Base-by-base conservation (phyloP, 148 eudicot genomes). In the Silene latifolia region DNA sequence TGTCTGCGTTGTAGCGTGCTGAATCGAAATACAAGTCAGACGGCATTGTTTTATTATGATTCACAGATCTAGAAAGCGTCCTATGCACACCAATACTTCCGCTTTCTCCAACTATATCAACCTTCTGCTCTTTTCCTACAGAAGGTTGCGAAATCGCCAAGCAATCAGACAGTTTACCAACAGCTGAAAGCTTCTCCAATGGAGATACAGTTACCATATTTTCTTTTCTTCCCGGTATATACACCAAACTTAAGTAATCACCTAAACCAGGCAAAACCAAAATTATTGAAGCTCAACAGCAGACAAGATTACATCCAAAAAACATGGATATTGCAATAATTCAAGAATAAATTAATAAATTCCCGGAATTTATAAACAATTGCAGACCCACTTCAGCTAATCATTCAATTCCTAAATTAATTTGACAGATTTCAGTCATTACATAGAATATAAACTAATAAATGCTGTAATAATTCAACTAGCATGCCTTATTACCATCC, bases 161-260 rank as follows among this genome's bases (percentile, higher is more conserved):
- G 76, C 87, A 73, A 79, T 85, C 80, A 42, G 85, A 85, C 76
- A 76, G 54, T 47, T 81, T 80, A 74, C 77, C 84, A 68, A 74
- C 69, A 4, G 82, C 74, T 15, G 83, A 78, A 81, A 77, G 72
- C 72, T 82, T 82, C 69, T 80, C 87, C 86, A 87, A 72, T n/a
- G 84, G 57, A 63, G 89, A 76, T 74, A 82, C 39, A 29, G 78
- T 80, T 72, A 82, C 85, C 87, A 85, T 85, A 74, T 67, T 80
- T 69, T 75, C 71, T 24, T 39, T 39, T 39, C 44, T 39, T 65
- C 67, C 48, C 51, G 32, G 51, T 61, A 61, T 68, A 25, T 23
- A 72, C 44, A 59, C 76, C 79, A 76, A 75, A 72, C 68, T 65
- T 29, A 56, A 76, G 73, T 61, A 76, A 65, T 73, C 69, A 7